phyloP scores from a whole-genome alignment of 352 stramenopile species.

The Phytophthora lateralis region DNA sequence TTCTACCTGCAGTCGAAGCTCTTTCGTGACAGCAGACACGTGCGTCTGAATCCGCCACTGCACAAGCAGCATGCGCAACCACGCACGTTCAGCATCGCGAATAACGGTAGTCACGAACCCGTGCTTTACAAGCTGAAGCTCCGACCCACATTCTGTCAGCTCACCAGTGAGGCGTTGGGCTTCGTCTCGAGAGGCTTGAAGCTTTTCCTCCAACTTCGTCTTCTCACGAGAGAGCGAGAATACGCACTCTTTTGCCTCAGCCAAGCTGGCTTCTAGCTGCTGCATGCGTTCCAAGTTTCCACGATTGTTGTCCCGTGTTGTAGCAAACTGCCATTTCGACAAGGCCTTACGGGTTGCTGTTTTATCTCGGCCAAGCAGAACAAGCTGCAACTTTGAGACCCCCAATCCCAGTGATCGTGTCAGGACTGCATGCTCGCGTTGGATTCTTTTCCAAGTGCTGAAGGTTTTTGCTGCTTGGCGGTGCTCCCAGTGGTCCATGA shows the following conservation, averaged over 20 bases:
- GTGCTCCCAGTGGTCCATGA: conserved; percentile 32
- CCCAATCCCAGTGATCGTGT: conserved; percentile 19
- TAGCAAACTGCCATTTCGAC: conserved; percentile 40
- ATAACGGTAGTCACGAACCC: conserved; percentile 59
- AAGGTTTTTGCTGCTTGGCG: conserved; percentile 32
- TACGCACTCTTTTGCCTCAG: conserved; percentile 74
- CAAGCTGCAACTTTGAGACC: conserved; percentile 33
- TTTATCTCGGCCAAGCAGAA: conserved; percentile 25
- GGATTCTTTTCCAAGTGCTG: conserved; percentile 16
- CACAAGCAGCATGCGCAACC: conserved; percentile 46
- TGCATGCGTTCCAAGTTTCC: conserved; percentile 31
- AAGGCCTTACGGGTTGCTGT: conserved; percentile 14
- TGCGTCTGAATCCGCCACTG: conserved; percentile 51
- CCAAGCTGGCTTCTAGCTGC: conserved; percentile 38
- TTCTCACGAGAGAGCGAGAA: conserved; percentile 72
- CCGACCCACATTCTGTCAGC: conserved; percentile 48
- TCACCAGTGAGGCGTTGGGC: conserved; percentile 42
- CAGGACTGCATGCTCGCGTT: conserved; percentile 9
- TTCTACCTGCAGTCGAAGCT: conserved; percentile 57
- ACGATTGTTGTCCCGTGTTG: conserved; percentile 31
- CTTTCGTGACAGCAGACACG: conserved; percentile 42
- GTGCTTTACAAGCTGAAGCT: conserved; percentile 78
- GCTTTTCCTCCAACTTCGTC: conserved; percentile 63
- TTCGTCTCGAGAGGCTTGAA: conserved; percentile 41
- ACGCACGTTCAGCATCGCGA: conserved; percentile 49